These are phyloP conservation scores for Penicillium desertorum DNA, from an alignment of 495 filamentous ascomycete species.

Conservation along the genomic window DNA sequence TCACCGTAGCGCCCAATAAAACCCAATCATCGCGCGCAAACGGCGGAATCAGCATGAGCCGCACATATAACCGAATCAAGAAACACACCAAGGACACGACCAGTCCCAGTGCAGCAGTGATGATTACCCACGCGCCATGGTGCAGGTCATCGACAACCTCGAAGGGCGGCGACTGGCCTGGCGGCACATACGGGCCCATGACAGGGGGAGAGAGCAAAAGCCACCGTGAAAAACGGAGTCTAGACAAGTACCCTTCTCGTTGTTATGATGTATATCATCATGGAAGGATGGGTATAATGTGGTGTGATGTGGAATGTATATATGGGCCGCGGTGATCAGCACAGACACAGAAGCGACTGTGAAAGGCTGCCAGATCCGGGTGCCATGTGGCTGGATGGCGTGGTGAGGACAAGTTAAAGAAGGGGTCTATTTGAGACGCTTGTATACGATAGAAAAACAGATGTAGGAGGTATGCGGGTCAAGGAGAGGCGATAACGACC, in stretches of 20 bases:
- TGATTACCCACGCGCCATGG: slow-evolving; percentile 48
- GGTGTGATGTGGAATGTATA: neutral
- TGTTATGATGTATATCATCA: neutral
- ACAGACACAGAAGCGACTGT: neutral
- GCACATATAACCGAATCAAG: slow-evolving; percentile 47
- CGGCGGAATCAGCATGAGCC: slow-evolving; percentile 37
- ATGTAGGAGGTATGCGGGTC: neutral
- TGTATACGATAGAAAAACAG: neutral
- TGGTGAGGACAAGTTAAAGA: neutral
- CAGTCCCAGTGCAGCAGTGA: slow-evolving; percentile 47
- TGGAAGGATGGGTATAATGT: neutral
- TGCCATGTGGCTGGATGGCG: slow-evolving; percentile 6
- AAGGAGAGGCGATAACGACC: neutral
- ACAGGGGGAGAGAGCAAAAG: slow-evolving; percentile 2
- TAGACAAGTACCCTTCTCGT: neutral
- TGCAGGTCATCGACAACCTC: slow-evolving; percentile 42
- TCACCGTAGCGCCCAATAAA: slow-evolving; percentile 40
- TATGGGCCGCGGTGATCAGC: neutral
- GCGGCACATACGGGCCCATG: slow-evolving; percentile 37
- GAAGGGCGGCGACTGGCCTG: slow-evolving; percentile 43
- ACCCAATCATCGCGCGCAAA: slow-evolving; percentile 44
- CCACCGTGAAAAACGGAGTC: neutral
- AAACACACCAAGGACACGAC: slow-evolving; percentile 48
- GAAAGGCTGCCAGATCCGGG: neutral
- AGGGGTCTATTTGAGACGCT: slow-evolving; percentile 1